Evolutionary conservation across 768 basidiomycete genomes (phyloP).

Genomic region (Rhodosporidiobolus sp.): DNA sequence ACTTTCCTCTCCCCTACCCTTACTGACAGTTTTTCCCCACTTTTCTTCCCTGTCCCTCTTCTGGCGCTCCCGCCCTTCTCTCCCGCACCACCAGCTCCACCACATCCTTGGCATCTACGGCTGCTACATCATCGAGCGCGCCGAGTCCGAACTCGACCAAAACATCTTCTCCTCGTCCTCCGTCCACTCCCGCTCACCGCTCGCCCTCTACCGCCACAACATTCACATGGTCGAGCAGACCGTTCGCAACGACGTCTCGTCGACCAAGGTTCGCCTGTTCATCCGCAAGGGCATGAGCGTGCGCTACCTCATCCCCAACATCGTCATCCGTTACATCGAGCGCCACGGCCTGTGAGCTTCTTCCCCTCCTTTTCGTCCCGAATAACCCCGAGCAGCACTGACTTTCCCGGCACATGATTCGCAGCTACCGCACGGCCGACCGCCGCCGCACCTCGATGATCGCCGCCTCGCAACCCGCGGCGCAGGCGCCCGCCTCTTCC

Average conservation of each 20-base stretch:
- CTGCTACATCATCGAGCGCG: slow-evolving; percentile 85
- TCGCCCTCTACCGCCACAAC: slow-evolving; percentile 55
- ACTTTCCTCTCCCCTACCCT: background rate
- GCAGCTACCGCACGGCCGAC: slow-evolving; percentile 12
- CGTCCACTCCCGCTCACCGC: slow-evolving; percentile 48
- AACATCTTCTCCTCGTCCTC: slow-evolving; percentile 43
- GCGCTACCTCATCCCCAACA: slow-evolving; percentile 79
- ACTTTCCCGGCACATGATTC: background rate
- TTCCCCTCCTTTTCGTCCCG: too few relatives aligned
- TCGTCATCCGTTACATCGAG: slow-evolving; percentile 92
- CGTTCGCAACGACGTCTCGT: slow-evolving; percentile 58
- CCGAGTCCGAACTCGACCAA: slow-evolving; percentile 73
- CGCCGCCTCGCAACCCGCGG: background rate
- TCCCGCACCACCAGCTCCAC: slow-evolving; percentile 62
- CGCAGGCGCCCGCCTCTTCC: too few relatives aligned
- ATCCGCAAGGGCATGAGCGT: slow-evolving; percentile 55
- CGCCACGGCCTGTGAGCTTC: slow-evolving; percentile 58
- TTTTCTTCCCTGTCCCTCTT: background rate
- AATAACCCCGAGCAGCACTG: background rate
- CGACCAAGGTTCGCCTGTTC: slow-evolving; percentile 71
- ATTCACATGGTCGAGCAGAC: slow-evolving; percentile 51
- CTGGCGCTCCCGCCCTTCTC: background rate
- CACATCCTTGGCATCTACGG: slow-evolving; percentile 95
- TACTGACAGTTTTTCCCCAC: background rate
- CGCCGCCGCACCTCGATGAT: background rate